Evolutionary conservation across 2,329 filamentous ascomycete genomes (phyloP).

Genomic region (Gaeumannomyces tritici): DNA sequence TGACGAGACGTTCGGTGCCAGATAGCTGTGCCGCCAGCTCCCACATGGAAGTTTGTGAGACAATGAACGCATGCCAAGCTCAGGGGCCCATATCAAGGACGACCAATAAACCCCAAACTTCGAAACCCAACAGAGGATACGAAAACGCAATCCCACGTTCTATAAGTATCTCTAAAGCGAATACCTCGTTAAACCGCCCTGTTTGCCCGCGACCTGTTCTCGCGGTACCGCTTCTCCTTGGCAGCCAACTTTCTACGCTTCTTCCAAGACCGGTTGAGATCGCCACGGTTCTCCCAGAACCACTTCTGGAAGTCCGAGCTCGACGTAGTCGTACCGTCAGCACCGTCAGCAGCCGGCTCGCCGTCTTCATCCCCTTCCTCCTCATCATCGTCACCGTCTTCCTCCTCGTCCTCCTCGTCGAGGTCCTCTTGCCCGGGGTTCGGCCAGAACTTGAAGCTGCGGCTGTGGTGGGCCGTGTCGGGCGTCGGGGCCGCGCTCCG

Average conservation of each 20-base stretch:
- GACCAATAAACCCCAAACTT: background rate
- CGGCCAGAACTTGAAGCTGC: slow-evolving; percentile 51
- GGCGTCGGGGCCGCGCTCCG: slow-evolving; percentile 90
- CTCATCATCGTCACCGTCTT: slow-evolving; percentile 19
- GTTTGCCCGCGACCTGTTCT: slow-evolving; percentile 41
- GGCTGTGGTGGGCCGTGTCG: slow-evolving; percentile 73
- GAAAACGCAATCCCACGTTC: background rate
- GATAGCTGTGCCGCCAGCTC: background rate
- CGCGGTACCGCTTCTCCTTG: slow-evolving; percentile 58
- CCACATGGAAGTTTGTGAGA: background rate
- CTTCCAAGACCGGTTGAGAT: slow-evolving; percentile 59
- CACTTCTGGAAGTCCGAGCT: slow-evolving; percentile 52
- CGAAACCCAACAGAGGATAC: background rate
- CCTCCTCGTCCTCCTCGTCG: slow-evolving; percentile 29
- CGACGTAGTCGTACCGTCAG: slow-evolving; percentile 10
- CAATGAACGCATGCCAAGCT: background rate
- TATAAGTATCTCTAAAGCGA: too few species aligned
- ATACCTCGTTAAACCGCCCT: slow-evolving; percentile 1
- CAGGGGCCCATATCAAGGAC: background rate
- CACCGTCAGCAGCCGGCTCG: slow-evolving; percentile 10
- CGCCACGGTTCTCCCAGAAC: slow-evolving; percentile 59
- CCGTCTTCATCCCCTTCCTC: slow-evolving; percentile 10
- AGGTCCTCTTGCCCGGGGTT: slow-evolving; percentile 34
- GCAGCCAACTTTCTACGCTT: slow-evolving; percentile 49
- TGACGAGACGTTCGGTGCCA: background rate